phyloP scores from a whole-genome alignment of 1,284 basidiomycete genomes.

The Pterulicium gracile region DNA sequence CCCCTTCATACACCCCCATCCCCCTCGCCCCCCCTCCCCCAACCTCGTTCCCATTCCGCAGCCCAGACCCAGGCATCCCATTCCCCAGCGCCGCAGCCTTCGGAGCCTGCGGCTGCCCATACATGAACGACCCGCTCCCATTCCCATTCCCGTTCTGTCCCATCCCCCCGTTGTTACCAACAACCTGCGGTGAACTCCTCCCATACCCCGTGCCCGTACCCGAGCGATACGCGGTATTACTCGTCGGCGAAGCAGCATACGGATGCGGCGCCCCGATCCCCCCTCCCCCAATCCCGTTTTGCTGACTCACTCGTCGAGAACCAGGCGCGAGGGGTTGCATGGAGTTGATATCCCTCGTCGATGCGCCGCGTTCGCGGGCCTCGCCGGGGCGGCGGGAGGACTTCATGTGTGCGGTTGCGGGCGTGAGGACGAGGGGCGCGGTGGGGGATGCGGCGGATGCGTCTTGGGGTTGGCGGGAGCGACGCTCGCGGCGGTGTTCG shows the following conservation, averaged over 20 bases:
- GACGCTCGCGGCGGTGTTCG: conserved; percentile 39
- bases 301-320: conserved; percentile 55
- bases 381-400: conserved; percentile 33
- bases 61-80: conserved; percentile 21
- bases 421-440: conserved; percentile 48
- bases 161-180: conserved; percentile 19
- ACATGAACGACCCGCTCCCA: conserved; percentile 51
- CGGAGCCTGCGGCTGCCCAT: conserved; percentile 35
- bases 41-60: background rate
- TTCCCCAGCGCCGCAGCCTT: conserved; percentile 40
- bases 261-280: conserved; percentile 50
- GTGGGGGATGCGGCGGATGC: conserved; percentile 29
- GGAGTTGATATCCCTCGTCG: conserved; percentile 40
- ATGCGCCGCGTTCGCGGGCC: conserved; percentile 31
- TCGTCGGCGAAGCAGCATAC: conserved; percentile 49
- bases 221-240: conserved; percentile 39
- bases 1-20: conserved; percentile 18
- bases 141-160: conserved; percentile 29
- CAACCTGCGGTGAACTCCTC: conserved; percentile 41
- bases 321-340: conserved; percentile 52
- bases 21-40: background rate
- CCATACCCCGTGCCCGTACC: conserved; percentile 33
- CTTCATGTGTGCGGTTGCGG: conserved; percentile 55
- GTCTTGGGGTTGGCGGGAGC: conserved; percentile 47
- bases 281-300: conserved; percentile 16